phyloP scores from a whole-genome alignment of 768 basidiomycete genomes.

The Boletus rex-veris region DNA sequence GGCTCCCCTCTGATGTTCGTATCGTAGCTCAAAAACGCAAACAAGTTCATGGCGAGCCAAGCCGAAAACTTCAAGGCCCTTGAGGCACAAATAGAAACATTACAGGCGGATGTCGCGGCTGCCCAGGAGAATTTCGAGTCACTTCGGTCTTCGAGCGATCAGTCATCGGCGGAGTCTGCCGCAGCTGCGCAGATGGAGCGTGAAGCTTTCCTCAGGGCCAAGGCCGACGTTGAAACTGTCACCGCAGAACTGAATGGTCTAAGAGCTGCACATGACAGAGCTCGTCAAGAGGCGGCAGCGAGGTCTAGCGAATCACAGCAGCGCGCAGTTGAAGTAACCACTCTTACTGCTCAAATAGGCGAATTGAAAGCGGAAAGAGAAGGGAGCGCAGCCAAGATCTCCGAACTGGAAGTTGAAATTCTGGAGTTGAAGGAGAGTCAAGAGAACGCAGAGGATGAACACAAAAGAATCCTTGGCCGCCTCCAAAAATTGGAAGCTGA shows the following conservation, averaged over 20 bases:
- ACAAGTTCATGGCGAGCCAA: slow-evolving; percentile 39
- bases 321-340: slow-evolving; percentile 40
- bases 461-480: slow-evolving; percentile 40
- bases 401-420: slow-evolving; percentile 79
- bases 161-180: slow-evolving; percentile 40
- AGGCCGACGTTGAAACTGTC: slow-evolving; percentile 56
- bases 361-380: slow-evolving; percentile 63
- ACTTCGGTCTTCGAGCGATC: slow-evolving; percentile 45
- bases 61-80: slow-evolving; percentile 45
- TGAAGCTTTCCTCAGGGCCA: slow-evolving; percentile 60
- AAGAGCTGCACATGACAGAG: slow-evolving; percentile 46
- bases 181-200: slow-evolving; percentile 58
- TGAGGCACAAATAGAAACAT: slow-evolving; percentile 44
- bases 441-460: slow-evolving; percentile 62
- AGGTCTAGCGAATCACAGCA: slow-evolving; percentile 47
- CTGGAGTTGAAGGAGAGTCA: slow-evolving; percentile 71
- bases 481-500: slow-evolving; percentile 55
- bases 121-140: slow-evolving; percentile 53
- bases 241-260: slow-evolving; percentile 50
- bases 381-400: slow-evolving; percentile 65
- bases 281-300: slow-evolving; percentile 44
- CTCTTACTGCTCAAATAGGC: slow-evolving; percentile 47
- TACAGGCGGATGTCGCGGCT: slow-evolving; percentile 49
- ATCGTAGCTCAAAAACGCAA: slow-evolving; percentile 51
- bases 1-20: slow-evolving; percentile 1